A percentile compares a stretch with the other conserved stretches of the same genome.
phyloP scores from a whole-genome alignment of 2,329 filamentous ascomycete species.

The Aureobasidium zeae region DNA sequence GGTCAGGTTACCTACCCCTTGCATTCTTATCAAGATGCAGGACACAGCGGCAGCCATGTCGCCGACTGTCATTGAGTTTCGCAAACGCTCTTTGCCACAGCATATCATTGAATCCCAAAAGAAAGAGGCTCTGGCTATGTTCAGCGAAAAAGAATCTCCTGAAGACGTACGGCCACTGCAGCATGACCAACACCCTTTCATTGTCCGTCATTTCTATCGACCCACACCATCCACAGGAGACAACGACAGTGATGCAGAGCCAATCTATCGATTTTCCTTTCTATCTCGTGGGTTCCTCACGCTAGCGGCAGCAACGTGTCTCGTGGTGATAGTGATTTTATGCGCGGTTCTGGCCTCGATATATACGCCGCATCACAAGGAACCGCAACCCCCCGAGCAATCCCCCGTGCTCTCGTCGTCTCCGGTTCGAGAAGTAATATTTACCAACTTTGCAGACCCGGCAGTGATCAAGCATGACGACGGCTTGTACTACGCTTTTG shows the following conservation, averaged over 20 bases:
- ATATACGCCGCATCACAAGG: constrained; percentile 6
- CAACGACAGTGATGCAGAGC: constrained; percentile 1
- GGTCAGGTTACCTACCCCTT: no score
- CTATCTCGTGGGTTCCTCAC: constrained; percentile 22
- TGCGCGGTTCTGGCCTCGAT: constrained; percentile 21
- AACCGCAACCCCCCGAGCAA: neutral
- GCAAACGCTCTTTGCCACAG: constrained; percentile 11
- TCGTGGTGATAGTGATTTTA: constrained; percentile 21
- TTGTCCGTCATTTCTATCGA: constrained; percentile 22
- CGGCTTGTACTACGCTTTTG: constrained; percentile 32
- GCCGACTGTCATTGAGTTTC: constrained; percentile 2
- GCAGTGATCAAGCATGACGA: constrained; percentile 26
- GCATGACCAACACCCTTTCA: constrained; percentile 19
- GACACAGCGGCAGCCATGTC: neutral
- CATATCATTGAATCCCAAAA: constrained; percentile 15
- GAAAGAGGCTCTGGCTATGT: constrained; percentile 5
- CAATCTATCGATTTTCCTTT: constrained; percentile 22
- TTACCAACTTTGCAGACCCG: constrained; percentile 33
- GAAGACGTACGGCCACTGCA: neutral
- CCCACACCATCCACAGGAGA: constrained; percentile 4
- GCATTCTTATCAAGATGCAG: no score
- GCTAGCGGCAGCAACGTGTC: constrained; percentile 14
- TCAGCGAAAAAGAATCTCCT: constrained; percentile 6
- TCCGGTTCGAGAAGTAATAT: constrained; percentile 19
- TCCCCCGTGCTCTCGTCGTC: no score